Evolutionary conservation across 1,139 yeast species (phyloP), one percentile per base, ranked within the genome.

Genomic region (Kodamaea anthophila): DNA sequence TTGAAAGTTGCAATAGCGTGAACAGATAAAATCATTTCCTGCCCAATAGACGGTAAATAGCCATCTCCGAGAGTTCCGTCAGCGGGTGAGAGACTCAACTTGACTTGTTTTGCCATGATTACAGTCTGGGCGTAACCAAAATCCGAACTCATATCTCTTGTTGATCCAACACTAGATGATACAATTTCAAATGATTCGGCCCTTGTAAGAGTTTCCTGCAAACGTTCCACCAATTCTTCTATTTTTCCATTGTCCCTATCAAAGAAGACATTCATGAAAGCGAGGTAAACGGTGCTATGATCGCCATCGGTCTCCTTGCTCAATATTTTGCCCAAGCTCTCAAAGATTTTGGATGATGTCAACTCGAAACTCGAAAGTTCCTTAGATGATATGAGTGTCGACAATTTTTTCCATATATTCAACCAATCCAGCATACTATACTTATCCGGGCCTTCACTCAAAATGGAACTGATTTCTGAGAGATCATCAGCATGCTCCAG

Each of bases 1-100:
- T 70, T 73, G 48, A 86, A 80, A 0, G 96, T 82, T 0, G 96
- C 94, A 43, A 87, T 79, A 0, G 94, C 94, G 50, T 87, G 96
- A n/a, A 84, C 83, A 11, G 88, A 70, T 12, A 87, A 58, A 19
- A 75, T 56, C 46, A 79, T 48, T 21, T 61, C 60, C 21, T 60
- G 60, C 41, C n/a, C n/a, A n/a, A 63, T 45, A 5, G 46, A 49
- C 1, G 53, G 45, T 1, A 69, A 62, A 1, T 57, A 34, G 4
- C 40, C 49, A n/a, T 42, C 38, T 5, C 37, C 29, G 8, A 44
- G 49, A n/a, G 49, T 57, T 10, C 52, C 51, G 4, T 12, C 51
- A 10, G 42, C 38, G 6, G 50, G 59, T 6, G 41, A 45, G 12
- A 87, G 60, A 37, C 67, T 72, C 9, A 87, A 45, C 37, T 75